Conservation (phyloP, 2,329 filamentous ascomycete genomes). For the Hypomyces rosellus region DNA sequence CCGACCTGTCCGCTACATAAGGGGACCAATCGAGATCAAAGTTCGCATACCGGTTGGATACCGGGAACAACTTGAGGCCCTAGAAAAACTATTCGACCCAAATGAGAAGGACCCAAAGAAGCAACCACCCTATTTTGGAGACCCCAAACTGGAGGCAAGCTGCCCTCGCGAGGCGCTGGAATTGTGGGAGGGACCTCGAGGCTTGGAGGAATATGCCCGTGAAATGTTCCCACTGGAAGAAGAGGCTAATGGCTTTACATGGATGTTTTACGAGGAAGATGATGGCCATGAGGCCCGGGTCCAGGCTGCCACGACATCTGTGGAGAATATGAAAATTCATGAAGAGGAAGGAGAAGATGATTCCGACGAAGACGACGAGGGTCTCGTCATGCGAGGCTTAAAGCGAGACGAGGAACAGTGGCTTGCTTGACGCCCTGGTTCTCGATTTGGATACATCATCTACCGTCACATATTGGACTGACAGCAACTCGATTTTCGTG, state of each 20-base stretch:
- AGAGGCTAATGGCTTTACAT: conserved; percentile 84
- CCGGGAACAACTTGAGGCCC: conserved; percentile 71
- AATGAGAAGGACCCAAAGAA: conserved; percentile 45
- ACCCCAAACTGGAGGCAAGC: conserved; percentile 48
- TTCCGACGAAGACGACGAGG: conserved; percentile 50
- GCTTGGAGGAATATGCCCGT: conserved; percentile 87
- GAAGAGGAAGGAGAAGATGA: conserved; percentile 39
- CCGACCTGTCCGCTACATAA: conserved; percentile 70
- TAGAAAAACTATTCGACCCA: conserved; percentile 53
- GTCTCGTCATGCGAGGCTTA: conserved; percentile 49
- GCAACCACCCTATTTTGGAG: conserved; percentile 60
- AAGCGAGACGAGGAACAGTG: conserved; percentile 55
- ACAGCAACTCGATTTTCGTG: neutral
- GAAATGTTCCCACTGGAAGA: conserved; percentile 95
- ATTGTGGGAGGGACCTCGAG: conserved; percentile 86
- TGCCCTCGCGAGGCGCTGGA: conserved; percentile 71
- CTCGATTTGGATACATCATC: no score
- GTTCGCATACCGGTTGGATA: conserved; percentile 86
- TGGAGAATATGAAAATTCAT: conserved; percentile 35
- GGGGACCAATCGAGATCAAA: conserved; percentile 72
- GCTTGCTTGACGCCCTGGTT: conserved; percentile 39
- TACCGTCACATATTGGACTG: neutral
- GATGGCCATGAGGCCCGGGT: conserved; percentile 30
- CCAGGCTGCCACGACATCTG: conserved; percentile 28
- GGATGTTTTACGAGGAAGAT: conserved; percentile 66